phyloP scores from a whole-genome alignment of 1,139 yeast species.

The Blastobotrys ciferrii region DNA sequence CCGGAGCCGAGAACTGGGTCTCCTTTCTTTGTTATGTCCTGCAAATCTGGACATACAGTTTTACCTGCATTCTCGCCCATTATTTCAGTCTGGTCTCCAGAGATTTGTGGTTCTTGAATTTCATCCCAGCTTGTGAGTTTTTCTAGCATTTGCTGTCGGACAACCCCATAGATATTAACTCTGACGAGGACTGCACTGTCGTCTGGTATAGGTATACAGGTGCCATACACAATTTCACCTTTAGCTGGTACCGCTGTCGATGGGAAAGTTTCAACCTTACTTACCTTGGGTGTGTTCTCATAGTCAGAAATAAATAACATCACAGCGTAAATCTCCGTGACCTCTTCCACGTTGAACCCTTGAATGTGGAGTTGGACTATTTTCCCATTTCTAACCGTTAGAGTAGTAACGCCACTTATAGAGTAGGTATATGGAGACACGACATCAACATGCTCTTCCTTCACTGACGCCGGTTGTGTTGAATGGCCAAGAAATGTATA shows the following conservation, averaged over 20 bases:
- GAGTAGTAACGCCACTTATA: background rate
- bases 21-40: too few relatives aligned
- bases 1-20: too few relatives aligned
- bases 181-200: background rate
- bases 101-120: conserved; percentile 30
- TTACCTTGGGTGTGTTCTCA: background rate
- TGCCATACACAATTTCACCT: background rate
- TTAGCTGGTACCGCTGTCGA: background rate
- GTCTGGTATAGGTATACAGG: too few relatives aligned
- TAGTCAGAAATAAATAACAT: conserved; percentile 8
- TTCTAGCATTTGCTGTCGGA: conserved; percentile 26
- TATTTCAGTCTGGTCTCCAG: background rate
- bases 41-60: too few relatives aligned
- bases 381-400: background rate
- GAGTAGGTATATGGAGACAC: conserved; percentile 18
- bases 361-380: background rate
- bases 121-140: conserved; percentile 35
- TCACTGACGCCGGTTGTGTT: too few relatives aligned
- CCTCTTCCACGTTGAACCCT: conserved; percentile 16
- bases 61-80: too few relatives aligned
- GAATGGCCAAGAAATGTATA: background rate
- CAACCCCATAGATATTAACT: conserved; percentile 22
- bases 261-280: background rate
- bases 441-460: too few relatives aligned
- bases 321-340: conserved; percentile 15